These are phyloP conservation scores for Citrus unshiu DNA, from an alignment of 345 rosid genomes.

Conservation along the genomic window DNA sequence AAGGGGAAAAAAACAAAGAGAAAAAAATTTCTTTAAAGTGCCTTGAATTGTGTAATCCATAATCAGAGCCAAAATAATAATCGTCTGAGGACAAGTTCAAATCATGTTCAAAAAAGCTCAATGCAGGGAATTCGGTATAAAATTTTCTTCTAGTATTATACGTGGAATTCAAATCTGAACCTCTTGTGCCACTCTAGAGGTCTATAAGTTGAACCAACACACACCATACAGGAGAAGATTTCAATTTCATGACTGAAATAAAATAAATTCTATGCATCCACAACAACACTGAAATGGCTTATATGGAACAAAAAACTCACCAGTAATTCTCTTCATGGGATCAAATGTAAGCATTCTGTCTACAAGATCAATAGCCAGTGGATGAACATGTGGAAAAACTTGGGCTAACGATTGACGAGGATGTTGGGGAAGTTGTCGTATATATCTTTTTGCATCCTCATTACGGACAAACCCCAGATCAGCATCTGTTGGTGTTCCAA, in stretches of 20 bases:
- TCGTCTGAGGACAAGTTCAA: background rate
- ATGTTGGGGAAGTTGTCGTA: constrained; percentile 58
- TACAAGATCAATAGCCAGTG: constrained; percentile 76
- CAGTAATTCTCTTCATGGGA: constrained; percentile 88
- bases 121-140: too few species aligned
- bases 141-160: too few species aligned
- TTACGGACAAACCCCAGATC: constrained; percentile 84
- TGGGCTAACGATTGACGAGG: constrained; percentile 69
- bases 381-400: constrained; percentile 73
- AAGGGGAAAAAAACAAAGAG: background rate
- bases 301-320: constrained; percentile 32
- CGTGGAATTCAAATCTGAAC: background rate
- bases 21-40: background rate
- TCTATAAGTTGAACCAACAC: background rate
- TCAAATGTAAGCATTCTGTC: constrained; percentile 92
- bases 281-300: background rate
- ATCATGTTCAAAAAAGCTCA: background rate
- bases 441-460: constrained; percentile 86
- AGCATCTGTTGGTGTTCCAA: constrained; percentile 85
- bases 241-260: background rate
- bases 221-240: background rate
- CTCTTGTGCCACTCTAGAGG: background rate
- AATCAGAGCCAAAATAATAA: too few species aligned
- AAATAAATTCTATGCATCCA: background rate
- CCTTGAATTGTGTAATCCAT: background rate